Conservation (phyloP, 2,329 filamentous ascomycete genomes). For the Hypoxylon sp. region DNA sequence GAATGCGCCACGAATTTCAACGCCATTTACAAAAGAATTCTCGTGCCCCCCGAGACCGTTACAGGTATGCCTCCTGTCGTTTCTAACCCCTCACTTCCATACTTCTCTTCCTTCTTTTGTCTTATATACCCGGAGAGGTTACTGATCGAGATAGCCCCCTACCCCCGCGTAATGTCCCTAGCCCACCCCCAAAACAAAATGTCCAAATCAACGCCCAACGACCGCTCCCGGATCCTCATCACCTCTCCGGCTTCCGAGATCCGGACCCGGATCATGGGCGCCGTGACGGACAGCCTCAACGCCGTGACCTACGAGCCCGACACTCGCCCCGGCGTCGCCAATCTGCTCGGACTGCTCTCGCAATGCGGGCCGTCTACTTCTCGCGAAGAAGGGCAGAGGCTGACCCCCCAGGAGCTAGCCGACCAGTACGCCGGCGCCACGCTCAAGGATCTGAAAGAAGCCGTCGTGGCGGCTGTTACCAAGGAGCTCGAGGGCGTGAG, state of each 20-base stretch:
- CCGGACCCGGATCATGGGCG: slow-evolving; percentile 74
- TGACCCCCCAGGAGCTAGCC: slow-evolving; percentile 53
- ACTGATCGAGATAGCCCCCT: slow-evolving; percentile 67
- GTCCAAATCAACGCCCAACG: slow-evolving; percentile 86
- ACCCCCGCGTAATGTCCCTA: slow-evolving; percentile 91
- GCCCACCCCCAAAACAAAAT: slow-evolving; percentile 84
- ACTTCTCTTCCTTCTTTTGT: neutral
- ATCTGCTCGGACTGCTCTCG: slow-evolving; percentile 84
- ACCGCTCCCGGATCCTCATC: slow-evolving; percentile 83
- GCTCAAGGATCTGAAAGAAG: slow-evolving; percentile 72
- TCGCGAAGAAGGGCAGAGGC: slow-evolving; percentile 23
- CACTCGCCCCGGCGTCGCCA: slow-evolving; percentile 83
- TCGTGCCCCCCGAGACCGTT: slow-evolving; percentile 77
- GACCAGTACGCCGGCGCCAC: slow-evolving; percentile 54
- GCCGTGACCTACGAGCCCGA: slow-evolving; percentile 78
- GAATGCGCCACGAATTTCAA: slow-evolving; percentile 92
- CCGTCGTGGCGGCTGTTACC: slow-evolving; percentile 70
- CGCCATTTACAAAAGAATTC: slow-evolving; percentile 67
- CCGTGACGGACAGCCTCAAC: slow-evolving; percentile 79
- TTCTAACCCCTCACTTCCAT: neutral
- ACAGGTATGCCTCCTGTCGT: slow-evolving; percentile 66
- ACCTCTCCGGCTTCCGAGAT: slow-evolving; percentile 78
- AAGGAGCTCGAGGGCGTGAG: slow-evolving; percentile 63
- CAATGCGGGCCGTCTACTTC: slow-evolving; percentile 65
- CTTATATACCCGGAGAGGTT: neutral